Conservation (phyloP, 306 rosid species). For the Hylodesmum podocarpum region DNA sequence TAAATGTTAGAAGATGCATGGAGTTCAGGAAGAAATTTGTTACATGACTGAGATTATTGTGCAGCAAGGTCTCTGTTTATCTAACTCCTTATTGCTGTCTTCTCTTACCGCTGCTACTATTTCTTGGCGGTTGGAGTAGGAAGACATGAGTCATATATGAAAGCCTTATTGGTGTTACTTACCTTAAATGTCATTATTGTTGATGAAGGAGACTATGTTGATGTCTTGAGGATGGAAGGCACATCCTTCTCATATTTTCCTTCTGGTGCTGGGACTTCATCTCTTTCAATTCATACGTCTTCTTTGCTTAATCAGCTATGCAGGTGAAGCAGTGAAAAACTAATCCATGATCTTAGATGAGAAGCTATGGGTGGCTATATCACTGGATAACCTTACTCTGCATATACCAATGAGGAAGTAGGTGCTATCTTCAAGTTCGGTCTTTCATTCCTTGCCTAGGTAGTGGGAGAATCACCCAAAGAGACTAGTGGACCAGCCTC, state of each 20-base stretch:
- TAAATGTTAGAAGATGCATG: background rate
- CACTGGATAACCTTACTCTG: background rate
- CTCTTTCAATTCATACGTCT: background rate
- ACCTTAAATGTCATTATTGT: background rate
- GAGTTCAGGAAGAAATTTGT: background rate
- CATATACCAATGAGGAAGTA: background rate
- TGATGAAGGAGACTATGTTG: background rate
- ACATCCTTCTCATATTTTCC: background rate
- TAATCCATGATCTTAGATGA: background rate
- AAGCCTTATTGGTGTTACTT: background rate
- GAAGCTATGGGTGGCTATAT: background rate
- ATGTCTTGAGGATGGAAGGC: background rate
- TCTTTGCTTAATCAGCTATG: background rate
- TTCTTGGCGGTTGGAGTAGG: background rate
- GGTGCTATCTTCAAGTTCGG: background rate
- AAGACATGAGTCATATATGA: background rate
- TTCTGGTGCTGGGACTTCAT: background rate
- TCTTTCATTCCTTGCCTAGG: background rate
- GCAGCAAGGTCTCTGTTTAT: background rate
- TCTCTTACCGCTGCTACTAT: background rate
- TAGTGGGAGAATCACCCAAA: background rate
- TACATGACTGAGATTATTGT: background rate
- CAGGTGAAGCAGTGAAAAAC: background rate
- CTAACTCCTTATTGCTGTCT: background rate
- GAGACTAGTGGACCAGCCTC: background rate